These are phyloP conservation scores for Lentinula aciculospora DNA, from an alignment of 768 basidiomycete genomes.

Conservation along the genomic window DNA sequence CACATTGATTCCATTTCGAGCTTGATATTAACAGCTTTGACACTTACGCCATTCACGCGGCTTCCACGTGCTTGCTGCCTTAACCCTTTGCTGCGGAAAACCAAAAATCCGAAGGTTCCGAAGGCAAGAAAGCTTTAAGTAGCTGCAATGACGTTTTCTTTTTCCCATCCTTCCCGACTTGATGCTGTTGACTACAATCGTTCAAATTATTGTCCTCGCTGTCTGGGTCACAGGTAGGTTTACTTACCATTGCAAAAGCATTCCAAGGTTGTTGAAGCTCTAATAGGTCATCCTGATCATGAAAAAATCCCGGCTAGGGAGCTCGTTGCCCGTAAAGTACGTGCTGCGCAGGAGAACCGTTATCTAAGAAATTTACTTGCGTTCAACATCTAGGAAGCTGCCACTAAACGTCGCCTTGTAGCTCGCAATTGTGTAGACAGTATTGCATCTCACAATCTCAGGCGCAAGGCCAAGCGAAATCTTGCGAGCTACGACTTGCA, in stretches of 20 bases:
- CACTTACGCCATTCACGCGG: too few relatives aligned
- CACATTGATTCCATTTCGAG: background rate
- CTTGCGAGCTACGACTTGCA: background rate
- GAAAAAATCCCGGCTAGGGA: background rate
- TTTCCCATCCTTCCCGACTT: background rate
- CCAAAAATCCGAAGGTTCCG: background rate
- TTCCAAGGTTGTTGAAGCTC: background rate
- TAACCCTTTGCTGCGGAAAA: background rate
- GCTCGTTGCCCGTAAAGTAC: background rate
- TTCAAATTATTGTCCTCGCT: background rate
- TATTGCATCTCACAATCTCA: background rate
- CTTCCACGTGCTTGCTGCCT: too few relatives aligned
- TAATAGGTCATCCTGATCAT: background rate
- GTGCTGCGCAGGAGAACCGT: background rate
- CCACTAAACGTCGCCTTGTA: background rate
- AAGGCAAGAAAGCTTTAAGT: background rate
- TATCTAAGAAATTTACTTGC: too few relatives aligned
- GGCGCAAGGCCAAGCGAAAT: background rate
- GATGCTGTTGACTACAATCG: background rate
- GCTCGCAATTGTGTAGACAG: background rate
- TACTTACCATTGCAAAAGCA: background rate
- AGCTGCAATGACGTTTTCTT: background rate
- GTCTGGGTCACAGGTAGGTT: background rate
- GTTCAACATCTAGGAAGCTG: background rate
- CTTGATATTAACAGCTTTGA: slow-evolving; percentile 2